phyloP scores from a whole-genome alignment of 1,284 basidiomycete species.

The Boletus mariae region DNA sequence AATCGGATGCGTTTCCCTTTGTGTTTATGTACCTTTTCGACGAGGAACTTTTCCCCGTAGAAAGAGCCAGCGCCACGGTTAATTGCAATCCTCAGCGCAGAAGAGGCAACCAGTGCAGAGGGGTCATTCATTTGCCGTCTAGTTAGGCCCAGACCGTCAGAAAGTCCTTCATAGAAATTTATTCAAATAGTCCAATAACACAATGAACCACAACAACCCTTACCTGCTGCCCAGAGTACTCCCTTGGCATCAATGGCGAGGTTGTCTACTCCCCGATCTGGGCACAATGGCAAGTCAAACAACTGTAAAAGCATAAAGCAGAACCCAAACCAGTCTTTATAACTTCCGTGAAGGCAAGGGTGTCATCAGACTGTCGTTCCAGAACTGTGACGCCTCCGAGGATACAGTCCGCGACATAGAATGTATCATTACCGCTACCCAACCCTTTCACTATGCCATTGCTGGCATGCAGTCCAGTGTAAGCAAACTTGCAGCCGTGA shows the following conservation, averaged over 20 bases:
- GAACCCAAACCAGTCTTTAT: constrained; percentile 41
- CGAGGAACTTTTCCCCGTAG: constrained; percentile 60
- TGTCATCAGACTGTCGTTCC: constrained; percentile 53
- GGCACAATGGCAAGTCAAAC: not conserved
- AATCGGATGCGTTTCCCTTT: not conserved
- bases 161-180: constrained; percentile 25
- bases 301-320: not conserved
- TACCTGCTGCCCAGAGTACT: constrained; percentile 56
- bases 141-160: constrained; percentile 25
- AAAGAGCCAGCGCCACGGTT: constrained; percentile 50
- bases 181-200: constrained; percentile 4
- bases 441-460: constrained; percentile 56
- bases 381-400: constrained; percentile 46
- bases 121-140: constrained; percentile 41
- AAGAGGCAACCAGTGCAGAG: constrained; percentile 39
- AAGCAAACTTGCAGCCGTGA: constrained; percentile 56
- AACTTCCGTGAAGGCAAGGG: constrained; percentile 46
- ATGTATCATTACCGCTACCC: constrained; percentile 42
- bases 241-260: constrained; percentile 53
- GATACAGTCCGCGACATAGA: constrained; percentile 50
- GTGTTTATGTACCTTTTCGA: constrained; percentile 49
- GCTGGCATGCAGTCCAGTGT: constrained; percentile 39
- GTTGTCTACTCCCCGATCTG: constrained; percentile 54
- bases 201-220: constrained; percentile 8
- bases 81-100: constrained; percentile 49